Base-by-base conservation (phyloP, 2,329 filamentous ascomycete species). In the Trichoderma asperellum region DNA sequence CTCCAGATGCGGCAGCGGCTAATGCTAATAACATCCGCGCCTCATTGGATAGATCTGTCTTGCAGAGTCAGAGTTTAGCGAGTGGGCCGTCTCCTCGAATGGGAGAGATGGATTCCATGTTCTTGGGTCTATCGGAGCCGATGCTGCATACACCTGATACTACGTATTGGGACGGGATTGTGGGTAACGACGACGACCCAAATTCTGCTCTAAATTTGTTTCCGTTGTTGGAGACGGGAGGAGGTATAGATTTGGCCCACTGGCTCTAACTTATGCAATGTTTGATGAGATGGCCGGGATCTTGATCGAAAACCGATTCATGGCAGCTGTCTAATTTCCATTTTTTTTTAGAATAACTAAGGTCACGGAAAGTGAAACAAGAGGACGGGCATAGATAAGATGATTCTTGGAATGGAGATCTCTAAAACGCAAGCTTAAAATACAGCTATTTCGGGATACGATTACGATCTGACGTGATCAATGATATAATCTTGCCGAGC, bases 211-310 rank as follows among this genome's bases (percentile, higher is more conserved):
- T 87, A 27, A 87, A 87, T 64, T 67, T 87, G 16, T 87, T 87
- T 72, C 82, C 85, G 0, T 70, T 87, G 58, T 74, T 87, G 43
- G 85, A 87, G 47, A 81, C 81, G 0, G 83, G 84, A 1, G 85
- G 85, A 0, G 84, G 85, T 8, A 87, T 87, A 66, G 85, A 87
- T 73, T 75, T 87, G 52, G 84, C 80, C 8, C 79, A 82, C 70
- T 78, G 81, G 70, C 71, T 81, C 24, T 81, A 35, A 70, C 5
- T n/a, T 49, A 34, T 24, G 49, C 21, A 27, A 16, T 56, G 60
- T 24, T 63, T 40, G 49, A 55, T 1, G 10, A 10, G 34, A 43
- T 64, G 35, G 49, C 21, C 24, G 18, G 5, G 56, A 1, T 49
- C 10, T 27, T 18, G 27, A 18, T 34, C 7, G 27, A n/a, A 55